Percentiles rank a stretch among this genome's conserved stretches.
These are phyloP conservation scores for Candida sphagnicola DNA, from an alignment of 805 yeast genomes.

Conservation along the genomic window DNA sequence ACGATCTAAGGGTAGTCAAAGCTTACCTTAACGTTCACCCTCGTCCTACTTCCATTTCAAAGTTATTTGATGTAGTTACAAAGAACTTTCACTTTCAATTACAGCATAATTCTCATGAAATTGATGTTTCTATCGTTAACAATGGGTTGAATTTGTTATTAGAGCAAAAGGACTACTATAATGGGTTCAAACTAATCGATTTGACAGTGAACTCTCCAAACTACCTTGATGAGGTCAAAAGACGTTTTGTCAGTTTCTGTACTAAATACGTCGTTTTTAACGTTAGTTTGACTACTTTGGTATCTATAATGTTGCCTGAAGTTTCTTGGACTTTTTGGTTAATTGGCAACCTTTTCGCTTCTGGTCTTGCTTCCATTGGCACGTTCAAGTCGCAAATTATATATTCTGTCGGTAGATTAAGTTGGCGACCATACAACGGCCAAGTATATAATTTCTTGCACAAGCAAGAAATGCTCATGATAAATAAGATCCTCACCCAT, in stretches of 20 bases:
- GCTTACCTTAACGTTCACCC: slow-evolving; percentile 18
- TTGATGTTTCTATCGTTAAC: slow-evolving; percentile 8
- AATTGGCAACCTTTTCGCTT: slow-evolving; percentile 4
- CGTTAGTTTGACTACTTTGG: slow-evolving; percentile 17
- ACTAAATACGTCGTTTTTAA: neutral
- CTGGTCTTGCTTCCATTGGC: slow-evolving; percentile 3
- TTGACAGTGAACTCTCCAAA: slow-evolving; percentile 14
- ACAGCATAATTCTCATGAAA: neutral
- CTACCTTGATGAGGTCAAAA: slow-evolving; percentile 8
- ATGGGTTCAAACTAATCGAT: slow-evolving; percentile 24
- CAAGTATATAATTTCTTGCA: slow-evolving; percentile 22
- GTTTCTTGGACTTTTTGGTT: slow-evolving; percentile 11
- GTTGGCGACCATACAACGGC: slow-evolving; percentile 35
- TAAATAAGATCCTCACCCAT: slow-evolving; percentile 33
- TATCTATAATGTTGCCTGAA: slow-evolving; percentile 12
- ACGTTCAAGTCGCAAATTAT: slow-evolving; percentile 4
- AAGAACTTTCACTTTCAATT: slow-evolving; percentile 6
- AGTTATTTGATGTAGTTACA: slow-evolving; percentile 9
- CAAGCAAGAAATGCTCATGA: slow-evolving; percentile 25
- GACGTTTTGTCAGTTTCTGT: neutral
- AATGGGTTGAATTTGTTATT: slow-evolving; percentile 16
- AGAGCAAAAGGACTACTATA: slow-evolving; percentile 23
- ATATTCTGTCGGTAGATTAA: slow-evolving; percentile 23
- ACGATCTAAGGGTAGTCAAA: slow-evolving; percentile 8
- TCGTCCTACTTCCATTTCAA: slow-evolving; percentile 9